Conservation (phyloP, 2,329 filamentous ascomycete genomes). For the Alternaria hordeiaustralica region DNA sequence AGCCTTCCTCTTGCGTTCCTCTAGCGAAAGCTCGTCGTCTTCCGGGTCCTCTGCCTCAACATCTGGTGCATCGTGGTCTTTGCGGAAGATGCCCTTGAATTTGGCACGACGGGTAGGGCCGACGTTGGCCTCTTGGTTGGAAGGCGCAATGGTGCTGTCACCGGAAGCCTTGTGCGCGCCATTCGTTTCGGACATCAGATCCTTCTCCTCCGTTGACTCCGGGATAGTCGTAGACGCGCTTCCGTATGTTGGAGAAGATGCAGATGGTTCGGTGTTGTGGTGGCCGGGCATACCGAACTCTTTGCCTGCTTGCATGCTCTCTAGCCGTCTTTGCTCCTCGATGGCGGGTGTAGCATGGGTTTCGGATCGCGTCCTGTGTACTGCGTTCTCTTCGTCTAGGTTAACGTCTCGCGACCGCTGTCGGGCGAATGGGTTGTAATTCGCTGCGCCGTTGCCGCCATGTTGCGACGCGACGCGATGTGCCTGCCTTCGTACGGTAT, state of each 20-base stretch:
- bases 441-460: conserved; percentile 28
- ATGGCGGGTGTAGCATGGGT: conserved; percentile 24
- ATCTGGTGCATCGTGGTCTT: conserved; percentile 26
- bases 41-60: conserved; percentile 25
- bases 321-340: conserved; percentile 35
- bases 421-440: conserved; percentile 47
- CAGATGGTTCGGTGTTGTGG: conserved; percentile 37
- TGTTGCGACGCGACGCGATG: conserved; percentile 43
- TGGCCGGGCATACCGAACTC: conserved; percentile 39
- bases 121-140: conserved; percentile 12
- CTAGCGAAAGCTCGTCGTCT: conserved; percentile 33
- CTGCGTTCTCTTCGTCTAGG: conserved; percentile 39
- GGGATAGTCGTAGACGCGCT: conserved; percentile 14
- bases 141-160: conserved; percentile 30
- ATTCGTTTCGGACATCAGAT: conserved; percentile 11
- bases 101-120: conserved; percentile 31
- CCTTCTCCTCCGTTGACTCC: conserved; percentile 15
- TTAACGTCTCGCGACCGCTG: conserved; percentile 31
- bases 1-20: conserved; percentile 41
- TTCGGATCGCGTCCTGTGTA: conserved; percentile 34
- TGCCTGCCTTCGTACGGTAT: conserved; percentile 45
- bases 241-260: conserved; percentile 28
- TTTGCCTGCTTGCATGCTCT: conserved; percentile 33
- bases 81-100: conserved; percentile 43
- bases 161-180: conserved; percentile 26